Evolutionary conservation across 805 yeast species (phyloP), one percentile per base, ranked within the genome.

Genomic region (Suhomyces vadensis): DNA sequence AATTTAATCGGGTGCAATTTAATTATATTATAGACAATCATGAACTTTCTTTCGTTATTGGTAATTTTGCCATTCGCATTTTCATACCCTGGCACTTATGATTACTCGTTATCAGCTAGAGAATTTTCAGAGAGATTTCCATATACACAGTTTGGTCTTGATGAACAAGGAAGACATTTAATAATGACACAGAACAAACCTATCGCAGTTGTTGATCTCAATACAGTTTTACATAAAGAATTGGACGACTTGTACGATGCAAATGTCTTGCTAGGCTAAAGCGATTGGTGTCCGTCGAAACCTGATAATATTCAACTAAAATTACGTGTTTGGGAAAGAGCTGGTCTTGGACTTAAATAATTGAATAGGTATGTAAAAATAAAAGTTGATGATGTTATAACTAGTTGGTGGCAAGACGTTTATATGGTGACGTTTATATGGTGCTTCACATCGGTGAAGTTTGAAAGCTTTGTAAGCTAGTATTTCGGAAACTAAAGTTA

Each of bases 81-180:
- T 31, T 31, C 35, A 16, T 9, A 20, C 11, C 35, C 35, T 13
- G 35, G 26, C n/a, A 11, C 10, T 0, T 29, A 19, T 27, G 42
- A 39, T 23, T 39, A 39, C 19, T 39, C 37, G 4, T 21, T 29
- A 2, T 21, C 26, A 6, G 22, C 23, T 6, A 10, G 23, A 14
- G 20, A 29, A 7, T 31, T 31, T 8, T 11, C n/a, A 13, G 14
- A 17, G 19, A 20, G 31, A n/a, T 39, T 39, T 21, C 42, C 37
- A 13, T 14, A 16, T 19, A 21, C 29, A 14, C 14, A 19, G 19
- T 39, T 39, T 22, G 20, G 19, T 8, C 29, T 31, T 6, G 42
- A 39, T 31, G 36, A 31, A 29, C 35, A 39, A 6, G 42, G 37
- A 21, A 21, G 31, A 16, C 43, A 40, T 16, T 38, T 17, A 10